Base-by-base conservation (phyloP, 2,329 filamentous ascomycete species). In the Passalora sequoiae region DNA sequence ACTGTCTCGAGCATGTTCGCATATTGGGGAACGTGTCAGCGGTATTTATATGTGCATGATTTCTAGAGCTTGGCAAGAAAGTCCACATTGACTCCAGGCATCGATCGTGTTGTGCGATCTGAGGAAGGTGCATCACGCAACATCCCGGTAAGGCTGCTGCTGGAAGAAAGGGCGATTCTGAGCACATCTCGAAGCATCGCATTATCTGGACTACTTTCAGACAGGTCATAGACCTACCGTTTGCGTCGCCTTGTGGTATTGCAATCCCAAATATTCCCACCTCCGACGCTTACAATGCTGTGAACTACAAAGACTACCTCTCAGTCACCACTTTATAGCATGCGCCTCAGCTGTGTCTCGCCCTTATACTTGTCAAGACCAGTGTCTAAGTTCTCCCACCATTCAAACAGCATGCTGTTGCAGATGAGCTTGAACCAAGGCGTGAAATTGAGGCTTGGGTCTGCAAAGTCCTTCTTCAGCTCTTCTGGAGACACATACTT, bases 401-500 rank as follows among this genome's bases (percentile, higher is more conserved):
- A 98, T 67, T 96, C 84, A 60, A 94, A 98, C 30, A 98, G 78
- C 86, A 97, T 89, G 37, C 87, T 89, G 67, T 97, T 78, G 76
- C 92, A 98, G 62, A 98, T 97, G 56, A 98, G 82, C 76, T 95
- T 95, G 75, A 98, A 98, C 92, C 92, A 98, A 1, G 92, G 92
- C 1, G 92, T 98, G 68, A 97, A 97, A 60, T 83, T 85, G 58
- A 94, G 75, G 40, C 70, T 75, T 3, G 84, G 80, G 61, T 96
- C 84, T 60, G 82, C 72, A 67, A 98, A 96, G 76, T 91, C 86
- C 56, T 76, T 65, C 75, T 88, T 92, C 55, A 98, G 75, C 58
- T 89, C 82, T 17, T 89, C 83, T 29, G 86, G 77, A 16, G 82
- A 82, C 48, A 96, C 89, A 60, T 94, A 98, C 65, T 81, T 77